Evolutionary conservation across 169 alveolate genomes (phyloP).

Genomic region (Plasmodium relictum): DNA sequence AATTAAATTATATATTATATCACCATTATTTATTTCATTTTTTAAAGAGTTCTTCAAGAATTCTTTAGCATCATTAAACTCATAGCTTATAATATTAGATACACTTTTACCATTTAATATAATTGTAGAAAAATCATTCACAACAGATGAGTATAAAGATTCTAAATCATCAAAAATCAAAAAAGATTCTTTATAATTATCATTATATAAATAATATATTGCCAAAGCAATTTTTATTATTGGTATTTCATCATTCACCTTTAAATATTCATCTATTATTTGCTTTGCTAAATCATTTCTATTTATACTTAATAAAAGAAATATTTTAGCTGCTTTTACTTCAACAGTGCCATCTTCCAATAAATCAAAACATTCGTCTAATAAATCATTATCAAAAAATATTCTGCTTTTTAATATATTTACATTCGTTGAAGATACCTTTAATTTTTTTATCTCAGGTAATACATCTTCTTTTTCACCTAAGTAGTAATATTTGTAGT

Average conservation of each 20-base stretch:
- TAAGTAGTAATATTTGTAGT: constrained; percentile 59
- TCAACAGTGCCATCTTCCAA: constrained; percentile 47
- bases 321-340: constrained; percentile 39
- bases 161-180: constrained; percentile 71
- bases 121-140: constrained; percentile 47
- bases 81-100: constrained; percentile 45
- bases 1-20: constrained; percentile 35
- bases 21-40: constrained; percentile 27
- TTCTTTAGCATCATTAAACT: constrained; percentile 72
- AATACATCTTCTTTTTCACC: constrained; percentile 44
- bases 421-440: constrained; percentile 27
- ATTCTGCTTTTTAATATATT: constrained; percentile 62
- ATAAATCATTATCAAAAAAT: constrained; percentile 42
- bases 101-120: constrained; percentile 68
- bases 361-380: constrained; percentile 72
- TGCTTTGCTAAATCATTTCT: constrained; percentile 45
- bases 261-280: constrained; percentile 30
- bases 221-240: constrained; percentile 66
- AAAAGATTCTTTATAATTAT: constrained; percentile 69
- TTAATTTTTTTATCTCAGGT: constrained; percentile 18
- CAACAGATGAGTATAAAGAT: constrained; percentile 36
- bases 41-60: constrained; percentile 25
- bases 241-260: constrained; percentile 76
- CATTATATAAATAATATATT: constrained; percentile 48
- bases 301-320: constrained; percentile 31